A percentile compares a stretch with the other conserved stretches of the same genome.
phyloP scores from a whole-genome alignment of 768 basidiomycete species.

The Amanita subjunquillea region DNA sequence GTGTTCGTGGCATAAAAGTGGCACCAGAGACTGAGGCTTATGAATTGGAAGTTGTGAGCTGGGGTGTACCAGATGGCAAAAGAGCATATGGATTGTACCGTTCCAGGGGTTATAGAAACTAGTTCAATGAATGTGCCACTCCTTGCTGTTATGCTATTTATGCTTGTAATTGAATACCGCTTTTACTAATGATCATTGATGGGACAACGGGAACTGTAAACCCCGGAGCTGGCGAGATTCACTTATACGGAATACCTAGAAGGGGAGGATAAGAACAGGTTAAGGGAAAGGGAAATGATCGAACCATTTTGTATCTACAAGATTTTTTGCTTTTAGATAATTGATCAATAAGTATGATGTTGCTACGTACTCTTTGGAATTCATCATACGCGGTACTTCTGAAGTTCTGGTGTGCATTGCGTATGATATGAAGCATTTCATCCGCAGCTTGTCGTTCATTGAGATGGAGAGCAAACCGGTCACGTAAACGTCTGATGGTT shows the following conservation, averaged over 20 bases:
- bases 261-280: background rate
- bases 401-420: constrained; percentile 92
- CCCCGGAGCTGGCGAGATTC: background rate
- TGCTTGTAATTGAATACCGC: no score
- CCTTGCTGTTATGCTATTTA: background rate
- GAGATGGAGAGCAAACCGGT: constrained; percentile 76
- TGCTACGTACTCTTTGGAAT: constrained; percentile 69
- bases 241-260: constrained; percentile 37
- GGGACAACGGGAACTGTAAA: no score
- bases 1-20: constrained; percentile 4
- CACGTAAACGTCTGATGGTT: constrained; percentile 79
- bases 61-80: background rate
- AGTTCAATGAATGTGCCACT: background rate
- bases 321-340: background rate
- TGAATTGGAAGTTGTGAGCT: constrained; percentile 3
- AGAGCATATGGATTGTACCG: background rate
- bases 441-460: constrained; percentile 90
- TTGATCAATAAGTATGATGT: background rate
- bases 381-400: constrained; percentile 92
- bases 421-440: constrained; percentile 81
- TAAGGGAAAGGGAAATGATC: constrained; percentile 4
- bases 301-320: constrained; percentile 29
- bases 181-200: no score
- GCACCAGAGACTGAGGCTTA: background rate
- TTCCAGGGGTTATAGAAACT: background rate